phyloP scores from a whole-genome alignment of 2,329 filamentous ascomycete genomes.

The Neofusicoccum cordaticola region DNA sequence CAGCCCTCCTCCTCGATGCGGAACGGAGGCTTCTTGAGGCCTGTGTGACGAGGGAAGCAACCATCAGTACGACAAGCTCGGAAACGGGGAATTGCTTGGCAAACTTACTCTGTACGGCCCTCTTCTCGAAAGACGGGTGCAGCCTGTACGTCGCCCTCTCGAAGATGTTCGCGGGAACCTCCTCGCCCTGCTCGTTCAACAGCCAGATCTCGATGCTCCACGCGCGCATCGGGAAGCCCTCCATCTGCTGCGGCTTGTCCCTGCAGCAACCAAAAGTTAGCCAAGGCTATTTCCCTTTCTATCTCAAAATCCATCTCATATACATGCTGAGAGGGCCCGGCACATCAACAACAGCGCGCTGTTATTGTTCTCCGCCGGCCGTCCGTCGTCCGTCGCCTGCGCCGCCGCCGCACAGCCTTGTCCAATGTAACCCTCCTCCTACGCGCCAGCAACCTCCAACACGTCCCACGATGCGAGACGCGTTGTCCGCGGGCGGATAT shows the following conservation, averaged over 20 bases:
- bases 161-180: constrained; percentile 79
- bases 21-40: constrained; percentile 82
- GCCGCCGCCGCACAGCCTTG: too few relatives aligned
- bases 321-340: not conserved
- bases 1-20: constrained; percentile 90
- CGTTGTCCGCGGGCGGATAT: too few relatives aligned
- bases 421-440: too few relatives aligned
- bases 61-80: too few relatives aligned
- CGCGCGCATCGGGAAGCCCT: constrained; percentile 86
- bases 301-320: not conserved
- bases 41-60: constrained; percentile 43
- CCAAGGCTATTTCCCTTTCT: not conserved
- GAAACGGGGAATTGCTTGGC: too few relatives aligned
- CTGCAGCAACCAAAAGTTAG: constrained; percentile 40
- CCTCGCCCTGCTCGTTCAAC: constrained; percentile 80
- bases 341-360: not conserved
- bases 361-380: not conserved
- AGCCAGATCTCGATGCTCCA: constrained; percentile 88
- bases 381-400: too few relatives aligned
- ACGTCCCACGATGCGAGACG: too few relatives aligned
- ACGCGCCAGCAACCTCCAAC: too few relatives aligned
- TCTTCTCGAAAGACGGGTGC: constrained; percentile 88
- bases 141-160: constrained; percentile 90
- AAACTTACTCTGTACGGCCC: constrained; percentile 69
- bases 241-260: constrained; percentile 75